Base-by-base conservation (phyloP, 2,329 filamentous ascomycete genomes). In the Cytospora leucostoma region DNA sequence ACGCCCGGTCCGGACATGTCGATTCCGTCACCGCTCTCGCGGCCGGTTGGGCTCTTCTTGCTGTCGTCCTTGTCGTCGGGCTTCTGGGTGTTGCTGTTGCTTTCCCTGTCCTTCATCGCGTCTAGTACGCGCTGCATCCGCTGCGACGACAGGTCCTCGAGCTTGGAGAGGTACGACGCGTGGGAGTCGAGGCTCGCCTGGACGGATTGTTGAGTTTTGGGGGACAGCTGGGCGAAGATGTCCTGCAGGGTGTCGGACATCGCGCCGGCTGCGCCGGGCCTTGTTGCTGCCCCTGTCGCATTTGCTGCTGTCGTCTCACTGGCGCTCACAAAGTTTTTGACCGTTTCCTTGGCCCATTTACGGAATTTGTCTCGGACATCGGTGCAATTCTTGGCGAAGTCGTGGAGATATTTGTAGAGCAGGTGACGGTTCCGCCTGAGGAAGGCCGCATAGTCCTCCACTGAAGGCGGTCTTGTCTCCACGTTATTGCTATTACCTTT, bases 401-500 rank as follows among this genome's bases (percentile, higher is more conserved):
- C 85, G 67, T 93, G 89, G 3, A 93, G 72, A 78, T 90, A 93
- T 58, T 82, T 85, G 75, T 92, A 91, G 53, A 86, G 76, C 2
- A 87, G 79, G 1, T 79, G 77, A 44, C 86, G 82, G 69, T 93
- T 88, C 60, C 84, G 84, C 67, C 83, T 82, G 15, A 93, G 75
- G 1, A 94, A 75, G 15, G 81, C 75, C 10, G 92, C 87, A 66
- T 88, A 94, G 69, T 93, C 90, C 67, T 90, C 86, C 0, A 93
- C 88, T 0, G 83, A 86, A 0, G 89, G 85, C 51, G 76, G 69
- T n/a, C 58, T 68, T 1, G 71, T 68, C 51, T 74, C 69, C 34
- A 80, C 79, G 11, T 77, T 75, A 3, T 66, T 56, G 19, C 61
- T 56, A 40, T 65, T 62, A n/a, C 80, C 75, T 67, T 80, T 81